These are phyloP conservation scores for Clonostachys byssicola DNA, from an alignment of 2,329 filamentous ascomycete genomes.

Conservation along the genomic window DNA sequence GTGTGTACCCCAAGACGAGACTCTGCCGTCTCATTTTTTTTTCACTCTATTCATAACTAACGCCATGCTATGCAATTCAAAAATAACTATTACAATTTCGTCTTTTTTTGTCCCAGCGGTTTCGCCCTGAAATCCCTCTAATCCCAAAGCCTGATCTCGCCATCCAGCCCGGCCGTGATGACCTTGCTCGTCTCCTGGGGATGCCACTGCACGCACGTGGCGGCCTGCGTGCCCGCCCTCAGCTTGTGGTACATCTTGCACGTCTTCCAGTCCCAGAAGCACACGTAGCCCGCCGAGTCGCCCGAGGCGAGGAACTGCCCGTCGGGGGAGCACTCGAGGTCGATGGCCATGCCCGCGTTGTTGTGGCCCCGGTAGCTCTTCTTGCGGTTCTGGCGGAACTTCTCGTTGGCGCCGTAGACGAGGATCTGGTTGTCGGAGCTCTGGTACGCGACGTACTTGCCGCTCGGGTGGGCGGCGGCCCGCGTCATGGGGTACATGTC, in stretches of 20 bases:
- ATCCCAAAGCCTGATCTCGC: constrained; percentile 91
- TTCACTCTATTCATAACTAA: not conserved
- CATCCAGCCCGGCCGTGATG: constrained; percentile 84
- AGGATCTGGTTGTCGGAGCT: constrained; percentile 94
- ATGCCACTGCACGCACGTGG: constrained; percentile 92
- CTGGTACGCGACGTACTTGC: constrained; percentile 94
- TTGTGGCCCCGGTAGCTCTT: constrained; percentile 96
- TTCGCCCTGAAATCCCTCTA: too few relatives aligned
- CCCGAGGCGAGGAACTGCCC: constrained; percentile 87
- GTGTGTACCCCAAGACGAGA: too few relatives aligned
- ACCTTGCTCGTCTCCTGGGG: constrained; percentile 97
- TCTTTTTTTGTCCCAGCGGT: too few relatives aligned
- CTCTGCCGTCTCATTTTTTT: too few relatives aligned
- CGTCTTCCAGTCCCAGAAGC: constrained; percentile 99
- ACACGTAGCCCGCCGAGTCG: constrained; percentile 84
- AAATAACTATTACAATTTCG: not conserved
- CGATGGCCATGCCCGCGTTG: constrained; percentile 89
- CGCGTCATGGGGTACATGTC: constrained; percentile 97
- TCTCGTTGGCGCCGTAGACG: constrained; percentile 90
- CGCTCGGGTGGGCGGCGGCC: constrained; percentile 76
- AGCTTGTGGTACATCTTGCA: constrained; percentile 99
- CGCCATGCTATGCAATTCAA: constrained; percentile 3
- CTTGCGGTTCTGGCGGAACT: constrained; percentile 95
- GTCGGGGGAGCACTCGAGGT: constrained; percentile 83
- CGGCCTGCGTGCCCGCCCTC: constrained; percentile 73